Percentiles rank a stretch among this genome's conserved stretches.
These are phyloP conservation scores for Salvia splendens DNA, from an alignment of 257 asterid species.

Conservation along the genomic window DNA sequence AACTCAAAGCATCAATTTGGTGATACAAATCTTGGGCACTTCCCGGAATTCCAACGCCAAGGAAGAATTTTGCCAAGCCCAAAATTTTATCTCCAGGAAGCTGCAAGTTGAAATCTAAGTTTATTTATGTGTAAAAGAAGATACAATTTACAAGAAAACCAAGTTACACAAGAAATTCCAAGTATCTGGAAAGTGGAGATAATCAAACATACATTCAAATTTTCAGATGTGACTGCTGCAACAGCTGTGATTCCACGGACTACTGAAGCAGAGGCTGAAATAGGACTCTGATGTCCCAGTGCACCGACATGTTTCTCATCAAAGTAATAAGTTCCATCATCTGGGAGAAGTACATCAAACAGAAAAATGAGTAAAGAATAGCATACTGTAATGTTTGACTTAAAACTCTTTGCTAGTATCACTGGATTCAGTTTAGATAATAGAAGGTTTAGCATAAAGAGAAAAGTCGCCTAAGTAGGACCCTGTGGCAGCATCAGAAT, in stretches of 20 bases:
- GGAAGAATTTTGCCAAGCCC: slow-evolving; percentile 89
- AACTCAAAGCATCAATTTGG: slow-evolving; percentile 82
- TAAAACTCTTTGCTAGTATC: slow-evolving; percentile 17
- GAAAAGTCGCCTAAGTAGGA: slow-evolving; percentile 19
- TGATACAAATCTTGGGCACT: slow-evolving; percentile 70
- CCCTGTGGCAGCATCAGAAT: slow-evolving; percentile 15
- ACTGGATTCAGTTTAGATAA: slow-evolving; percentile 20
- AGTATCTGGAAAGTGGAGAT: background rate
- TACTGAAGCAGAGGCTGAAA: slow-evolving; percentile 82
- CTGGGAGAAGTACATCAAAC: slow-evolving; percentile 37
- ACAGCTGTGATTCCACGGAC: slow-evolving; percentile 81
- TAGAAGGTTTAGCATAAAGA: slow-evolving; percentile 12
- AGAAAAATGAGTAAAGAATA: slow-evolving; percentile 26
- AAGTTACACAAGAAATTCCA: background rate
- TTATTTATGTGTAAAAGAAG: slow-evolving; percentile 29
- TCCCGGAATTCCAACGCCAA: slow-evolving; percentile 86
- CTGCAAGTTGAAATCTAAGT: slow-evolving; percentile 49
- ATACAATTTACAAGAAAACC: slow-evolving; percentile 9
- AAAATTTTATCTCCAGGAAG: slow-evolving; percentile 83
- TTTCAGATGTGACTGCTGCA: slow-evolving; percentile 63
- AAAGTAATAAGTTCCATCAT: slow-evolving; percentile 87
- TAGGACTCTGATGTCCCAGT: slow-evolving; percentile 71
- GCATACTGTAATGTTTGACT: slow-evolving; percentile 18
- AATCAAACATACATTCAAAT: slow-evolving; percentile 53
- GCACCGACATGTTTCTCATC: slow-evolving; percentile 85